Conservation (phyloP, 805 yeast genomes). For the Yarrowia deformans region DNA sequence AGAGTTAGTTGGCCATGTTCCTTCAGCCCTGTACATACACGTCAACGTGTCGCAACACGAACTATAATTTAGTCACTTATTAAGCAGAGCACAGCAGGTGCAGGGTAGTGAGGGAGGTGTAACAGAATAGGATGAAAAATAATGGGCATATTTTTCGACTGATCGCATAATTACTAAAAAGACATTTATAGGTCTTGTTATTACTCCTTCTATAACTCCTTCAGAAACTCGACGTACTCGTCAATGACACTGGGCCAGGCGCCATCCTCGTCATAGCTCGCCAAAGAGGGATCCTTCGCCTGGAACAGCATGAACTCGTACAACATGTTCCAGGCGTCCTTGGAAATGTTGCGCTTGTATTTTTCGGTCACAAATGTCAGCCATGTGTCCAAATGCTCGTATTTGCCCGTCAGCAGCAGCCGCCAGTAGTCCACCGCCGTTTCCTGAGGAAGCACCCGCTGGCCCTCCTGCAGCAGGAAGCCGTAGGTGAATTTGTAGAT, state of each 20-base stretch:
- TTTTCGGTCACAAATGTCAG: conserved; percentile 57
- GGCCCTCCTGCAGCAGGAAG: conserved; percentile 67
- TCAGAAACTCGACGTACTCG: conserved; percentile 70
- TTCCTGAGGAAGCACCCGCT: conserved; percentile 63
- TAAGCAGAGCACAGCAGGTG: neutral
- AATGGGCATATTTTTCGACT: too few species aligned
- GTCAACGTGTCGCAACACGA: conserved; percentile 32
- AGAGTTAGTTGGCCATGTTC: neutral
- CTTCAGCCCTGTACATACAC: neutral
- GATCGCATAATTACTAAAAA: neutral
- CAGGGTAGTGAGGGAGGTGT: neutral
- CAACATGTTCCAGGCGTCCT: conserved; percentile 88
- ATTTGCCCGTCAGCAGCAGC: conserved; percentile 61
- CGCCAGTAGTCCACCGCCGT: conserved; percentile 81
- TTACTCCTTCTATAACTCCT: neutral
- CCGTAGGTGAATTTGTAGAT: conserved; percentile 77
- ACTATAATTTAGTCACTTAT: conserved; percentile 28
- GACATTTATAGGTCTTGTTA: too few species aligned
- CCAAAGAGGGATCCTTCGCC: conserved; percentile 60
- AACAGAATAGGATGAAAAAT: neutral
- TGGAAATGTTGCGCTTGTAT: conserved; percentile 60
- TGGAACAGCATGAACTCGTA: conserved; percentile 64
- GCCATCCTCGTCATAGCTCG: conserved; percentile 74
- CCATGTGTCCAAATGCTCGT: conserved; percentile 57
- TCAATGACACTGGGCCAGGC: conserved; percentile 95